Evolutionary conservation across 306 rosid genomes (phyloP), one percentile per base, ranked within the genome.

Genomic region (Vicia faba): DNA sequence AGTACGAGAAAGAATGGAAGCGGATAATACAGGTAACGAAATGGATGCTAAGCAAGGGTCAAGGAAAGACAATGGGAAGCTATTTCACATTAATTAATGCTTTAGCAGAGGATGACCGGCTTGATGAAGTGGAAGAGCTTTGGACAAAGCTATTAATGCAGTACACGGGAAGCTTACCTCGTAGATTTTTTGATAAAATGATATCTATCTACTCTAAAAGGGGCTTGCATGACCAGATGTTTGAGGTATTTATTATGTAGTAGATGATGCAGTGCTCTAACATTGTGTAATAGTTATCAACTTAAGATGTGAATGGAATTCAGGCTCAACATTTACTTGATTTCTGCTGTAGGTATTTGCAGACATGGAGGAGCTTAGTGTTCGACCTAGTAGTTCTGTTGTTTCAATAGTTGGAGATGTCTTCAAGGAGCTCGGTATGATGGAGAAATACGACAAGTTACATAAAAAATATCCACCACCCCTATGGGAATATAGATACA

Each of bases 1-100:
- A 93, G 81, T 74, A 73, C 7, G 80, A 90, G 69, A 73, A 70
- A 79, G 99, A 93, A 29, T 90, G 97, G 97, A 93, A 90, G 80
- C 85, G 97, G 49, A 80, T 93, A 41, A 86, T 93, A 79, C 97
- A 93, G 95, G 80, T 90, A 64, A 76, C 95, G 4, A 93, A 93
- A 69, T 93, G 99, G 99, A 90, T 90, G 99, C 2, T 93, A 56
- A 90, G 97, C 85, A 93, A 93, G 84, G 99, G 99, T 64, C 99
- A 93, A 76, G 97, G 97, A 81, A 88, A 91, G 85, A 90, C 99
- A 73, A 86, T 85, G 95, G 97, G 99, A 68, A 93, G 93, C 78
- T 93, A 93, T 84, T 83, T 84, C 72, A 80, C 81, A 8, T 80
- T 93, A 19, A 68, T 93, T 45, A 90, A 86, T 79, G 97, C 99